Evolutionary conservation across 2,329 filamentous ascomycete genomes (phyloP), one percentile per base, ranked within the genome.

Genomic region (Aurifilum marmelostoma): DNA sequence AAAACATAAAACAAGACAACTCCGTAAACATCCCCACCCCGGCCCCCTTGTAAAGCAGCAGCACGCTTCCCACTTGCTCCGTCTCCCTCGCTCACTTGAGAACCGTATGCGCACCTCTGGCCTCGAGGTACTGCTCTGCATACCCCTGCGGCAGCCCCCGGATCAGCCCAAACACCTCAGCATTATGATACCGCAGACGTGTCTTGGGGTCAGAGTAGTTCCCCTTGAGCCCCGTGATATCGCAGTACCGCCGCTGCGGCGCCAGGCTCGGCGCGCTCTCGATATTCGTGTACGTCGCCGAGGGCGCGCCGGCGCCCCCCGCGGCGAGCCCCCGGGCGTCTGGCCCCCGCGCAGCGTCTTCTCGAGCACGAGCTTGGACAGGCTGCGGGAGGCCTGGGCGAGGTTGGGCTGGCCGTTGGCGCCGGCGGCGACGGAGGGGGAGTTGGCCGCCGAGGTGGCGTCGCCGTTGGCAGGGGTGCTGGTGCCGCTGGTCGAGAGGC

Each of bases 201-300:
- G 94, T 97, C 86, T 99, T 99, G 2, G 96, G 97, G 78, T 99
- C 96, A 41, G 92, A 89, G 78, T 99, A 99, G 7, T 92, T 91
- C 39, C 94, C 93, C n/a, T 93, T 89, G 73, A 99, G 82, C 1
- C 96, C 97, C 1, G 96, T 99, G 75, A 99, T 88, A 79, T 99
- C 97, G 83, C 96, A 99, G 80, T 98, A 99, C 75, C 91, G 92
- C 80, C 91, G 94, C 77, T 92, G 88, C 73, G 93, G 91, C 64
- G 91, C 91, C 75, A 98, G 83, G 69, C 92, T 96, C 52, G 96
- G 96, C 3, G 96, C 95, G 62, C 93, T 94, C 79, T 80, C 96
- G 72, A 99, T 97, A 77, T 97, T 98, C 8, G 93, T 97, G 79
- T 98, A 99, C 1, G 96, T 97, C 41, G 41, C 86, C 88, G 0